Evolutionary conservation across 1,284 basidiomycete species (phyloP).

Genomic region (Cerioporus squamosus): DNA sequence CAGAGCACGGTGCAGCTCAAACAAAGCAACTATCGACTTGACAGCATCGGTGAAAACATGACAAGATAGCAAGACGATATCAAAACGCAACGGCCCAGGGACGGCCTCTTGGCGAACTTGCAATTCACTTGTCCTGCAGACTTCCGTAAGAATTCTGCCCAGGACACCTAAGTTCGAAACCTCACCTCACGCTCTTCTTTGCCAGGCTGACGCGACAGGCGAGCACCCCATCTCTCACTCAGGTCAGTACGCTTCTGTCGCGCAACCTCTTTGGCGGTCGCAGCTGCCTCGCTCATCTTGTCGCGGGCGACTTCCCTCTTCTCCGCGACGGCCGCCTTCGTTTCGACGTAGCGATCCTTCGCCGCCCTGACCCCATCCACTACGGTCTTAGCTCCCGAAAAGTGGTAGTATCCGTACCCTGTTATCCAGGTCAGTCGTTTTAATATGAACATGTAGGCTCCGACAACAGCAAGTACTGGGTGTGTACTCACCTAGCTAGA

Average conservation of each 20-base stretch:
- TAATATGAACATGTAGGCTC: too few relatives aligned
- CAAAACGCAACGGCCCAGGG: too few relatives aligned
- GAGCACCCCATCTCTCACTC: constrained; percentile 3
- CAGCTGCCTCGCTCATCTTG: neutral
- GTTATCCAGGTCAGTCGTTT: too few relatives aligned
- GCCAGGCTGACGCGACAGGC: neutral
- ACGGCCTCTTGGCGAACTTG: too few relatives aligned
- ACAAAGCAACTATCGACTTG: too few relatives aligned
- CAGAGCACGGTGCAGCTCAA: too few relatives aligned
- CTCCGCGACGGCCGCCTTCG: constrained; percentile 11
- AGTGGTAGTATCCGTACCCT: constrained; percentile 25
- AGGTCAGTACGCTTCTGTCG: constrained; percentile 4
- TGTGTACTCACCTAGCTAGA: neutral
- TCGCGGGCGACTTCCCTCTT: constrained; percentile 2
- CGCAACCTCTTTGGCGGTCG: neutral
- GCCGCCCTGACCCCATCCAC: constrained; percentile 11
- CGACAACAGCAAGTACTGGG: neutral
- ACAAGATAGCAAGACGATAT: too few relatives aligned
- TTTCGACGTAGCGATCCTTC: constrained; percentile 12
- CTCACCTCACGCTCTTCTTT: neutral
- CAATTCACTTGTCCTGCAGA: too few relatives aligned
- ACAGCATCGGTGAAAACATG: too few relatives aligned
- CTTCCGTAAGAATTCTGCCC: neutral
- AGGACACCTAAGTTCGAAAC: too few relatives aligned
- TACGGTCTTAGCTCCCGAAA: constrained; percentile 16